These are phyloP conservation scores for Pseudonitzschia multiseries DNA, from an alignment of 108 stramenopile genomes.

Conservation along the genomic window DNA sequence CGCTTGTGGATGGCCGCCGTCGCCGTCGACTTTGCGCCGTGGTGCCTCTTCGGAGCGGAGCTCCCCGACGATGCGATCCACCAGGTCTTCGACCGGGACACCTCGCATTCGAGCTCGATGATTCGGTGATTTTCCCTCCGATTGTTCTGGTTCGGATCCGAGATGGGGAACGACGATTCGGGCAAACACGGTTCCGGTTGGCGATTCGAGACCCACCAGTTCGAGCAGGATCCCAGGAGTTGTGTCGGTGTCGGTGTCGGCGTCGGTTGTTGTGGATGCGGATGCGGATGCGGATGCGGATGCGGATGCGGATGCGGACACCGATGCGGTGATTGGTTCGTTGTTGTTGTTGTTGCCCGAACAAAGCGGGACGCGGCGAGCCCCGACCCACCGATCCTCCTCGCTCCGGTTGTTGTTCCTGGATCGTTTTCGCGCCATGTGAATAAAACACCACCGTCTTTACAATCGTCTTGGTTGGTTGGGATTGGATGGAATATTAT, in stretches of 20 bases:
- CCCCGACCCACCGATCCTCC: not conserved
- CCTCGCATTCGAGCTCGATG: too few species aligned
- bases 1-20: not conserved
- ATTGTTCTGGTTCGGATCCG: not conserved
- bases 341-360: not conserved
- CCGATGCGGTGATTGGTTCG: too few species aligned
- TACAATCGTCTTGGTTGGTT: too few species aligned
- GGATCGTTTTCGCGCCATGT: too few species aligned
- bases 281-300: not conserved
- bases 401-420: not conserved
- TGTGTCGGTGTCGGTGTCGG: not conserved
- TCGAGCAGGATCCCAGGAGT: not conserved
- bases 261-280: not conserved
- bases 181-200: conserved; percentile 10
- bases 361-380: not conserved
- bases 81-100: not conserved
- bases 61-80: not conserved
- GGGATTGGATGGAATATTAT: too few species aligned
- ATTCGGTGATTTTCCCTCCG: too few species aligned
- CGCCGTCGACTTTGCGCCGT: not conserved
- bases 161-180: not conserved
- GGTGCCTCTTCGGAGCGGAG: too few species aligned
- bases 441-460: too few species aligned
- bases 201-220: conserved; percentile 8
- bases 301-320: not conserved